Base-by-base conservation (phyloP, 805 yeast genomes). In the Barnettozyma salicaria region DNA sequence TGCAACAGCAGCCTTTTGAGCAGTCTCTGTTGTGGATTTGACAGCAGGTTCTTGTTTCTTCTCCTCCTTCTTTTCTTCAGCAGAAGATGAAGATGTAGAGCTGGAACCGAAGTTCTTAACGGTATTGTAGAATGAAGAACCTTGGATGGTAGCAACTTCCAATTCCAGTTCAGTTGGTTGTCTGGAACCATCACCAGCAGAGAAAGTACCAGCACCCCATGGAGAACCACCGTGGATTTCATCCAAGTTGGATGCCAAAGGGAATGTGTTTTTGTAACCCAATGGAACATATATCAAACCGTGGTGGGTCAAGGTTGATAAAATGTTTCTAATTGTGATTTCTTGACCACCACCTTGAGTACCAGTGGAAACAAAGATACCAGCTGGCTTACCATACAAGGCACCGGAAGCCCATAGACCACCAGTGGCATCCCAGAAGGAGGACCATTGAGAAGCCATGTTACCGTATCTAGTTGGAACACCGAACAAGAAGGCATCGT, bases 191-290 rank as follows among this genome's bases (percentile, higher is more conserved):
- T 81, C 90, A 35, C 71, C 67, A 34, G 77, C 84, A 21, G 95
- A 88, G 52, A 71, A 67, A 26, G 84, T 64, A 49, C 95, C 95
- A 23, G 95, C 82, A 58, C 95, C 95, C 87, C 88, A 86, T 31
- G 95, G 75, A 17, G 88, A 74, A 39, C 83, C 84, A 47, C 95
- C 95, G 56, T 81, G 94, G 34, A 76, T 69, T 63, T 82, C 87
- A 4, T 69, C 73, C 30, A 79, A 52, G 60, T 68, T 68, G 29
- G 82, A 61, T 45, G 79, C 52, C 48, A 70, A 69, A 9, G 71
- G 69, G 60, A 78, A 79, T 5, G 72, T 65, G 43, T 66, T 58
- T 44, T 68, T 72, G 64, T 78, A 85, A 43, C 95, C 95, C 49
- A 84, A 67, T 43, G 95, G 94, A 32, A 85, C 74, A 58, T 60